Conservation (phyloP, 225 moss, liverwort and hornwort genomes). For the Bryoerythrophyllum caledonicum region DNA sequence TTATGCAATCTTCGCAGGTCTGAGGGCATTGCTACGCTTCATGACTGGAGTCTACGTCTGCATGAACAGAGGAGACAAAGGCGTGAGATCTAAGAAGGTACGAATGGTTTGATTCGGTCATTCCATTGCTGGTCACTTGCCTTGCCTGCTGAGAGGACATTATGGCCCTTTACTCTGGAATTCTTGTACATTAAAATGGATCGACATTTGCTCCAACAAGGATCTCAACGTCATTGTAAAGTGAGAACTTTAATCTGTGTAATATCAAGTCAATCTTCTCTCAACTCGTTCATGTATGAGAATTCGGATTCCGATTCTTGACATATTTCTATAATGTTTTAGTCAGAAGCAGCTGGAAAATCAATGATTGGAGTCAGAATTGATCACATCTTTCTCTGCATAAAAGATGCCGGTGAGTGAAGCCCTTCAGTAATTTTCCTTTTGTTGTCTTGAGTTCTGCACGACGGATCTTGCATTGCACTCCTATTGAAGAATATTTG, state of each 20-base stretch:
- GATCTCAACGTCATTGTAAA: slow-evolving; percentile 13
- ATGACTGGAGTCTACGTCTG: slow-evolving; percentile 99
- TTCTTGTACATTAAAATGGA: not conserved
- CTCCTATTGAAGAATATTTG: slow-evolving; percentile 5
- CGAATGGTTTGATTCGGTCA: slow-evolving; percentile 13
- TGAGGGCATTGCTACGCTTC: slow-evolving; percentile 91
- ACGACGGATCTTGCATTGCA: slow-evolving; percentile 2
- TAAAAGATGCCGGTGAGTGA: slow-evolving; percentile 83
- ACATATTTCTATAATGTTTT: slow-evolving; percentile 23
- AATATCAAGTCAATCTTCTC: slow-evolving; percentile 2
- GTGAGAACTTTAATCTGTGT: not conserved
- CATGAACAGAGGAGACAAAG: slow-evolving; percentile 95
- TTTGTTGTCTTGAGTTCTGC: slow-evolving; percentile 6
- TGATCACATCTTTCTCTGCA: slow-evolving; percentile 91
- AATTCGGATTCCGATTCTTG: slow-evolving; percentile 15
- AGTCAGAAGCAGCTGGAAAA: slow-evolving; percentile 89
- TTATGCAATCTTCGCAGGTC: slow-evolving; percentile 46
- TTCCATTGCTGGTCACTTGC: slow-evolving; percentile 6
- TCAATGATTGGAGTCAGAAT: slow-evolving; percentile 91
- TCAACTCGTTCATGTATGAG: slow-evolving; percentile 3
- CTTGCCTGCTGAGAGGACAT: slow-evolving; percentile 2
- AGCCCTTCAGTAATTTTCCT: slow-evolving; percentile 6
- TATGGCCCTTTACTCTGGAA: not conserved
- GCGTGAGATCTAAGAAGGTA: slow-evolving; percentile 70
- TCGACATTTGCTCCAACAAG: not conserved